Base-by-base conservation (phyloP, 176 grass and related monocot genomes). In the Poa annua region DNA sequence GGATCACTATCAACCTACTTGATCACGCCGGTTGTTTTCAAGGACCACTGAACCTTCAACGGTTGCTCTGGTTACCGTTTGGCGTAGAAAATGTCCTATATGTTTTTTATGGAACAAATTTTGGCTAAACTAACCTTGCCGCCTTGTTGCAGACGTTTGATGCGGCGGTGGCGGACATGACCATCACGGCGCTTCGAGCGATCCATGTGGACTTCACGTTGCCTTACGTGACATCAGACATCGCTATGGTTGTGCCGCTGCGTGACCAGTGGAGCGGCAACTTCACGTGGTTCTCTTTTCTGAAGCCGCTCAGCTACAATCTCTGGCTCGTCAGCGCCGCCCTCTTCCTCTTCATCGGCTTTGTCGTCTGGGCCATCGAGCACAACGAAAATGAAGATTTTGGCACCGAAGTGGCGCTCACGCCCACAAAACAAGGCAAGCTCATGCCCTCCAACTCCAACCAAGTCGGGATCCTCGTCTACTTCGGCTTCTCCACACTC, bases 321-420 rank as follows among this genome's bases (percentile, higher is more conserved):
- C 85, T 95, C 47, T 95, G 90, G 90, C 73, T 90, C 38, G 64
- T 71, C 54, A 90, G 82, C 72, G 71, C 59, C 25, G 39, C 34
- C 47, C 92, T 92, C 79, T 71, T 92, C 66, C 0, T 95, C 74
- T 91, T 97, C 75, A 94, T 81, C 3, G 95, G 92, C 4, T 69
- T 87, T 24, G 90, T 86, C 61, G 84, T 97, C 6, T 92, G 95
- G 95, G 59, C 34, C 67, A 14, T 97, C 5, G 95, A 97, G 86
- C 92, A 92, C 75, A 79, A 84, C 35, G 51, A 72, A 57, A 97
- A 97, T n/a, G 66, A 70, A 0, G 86, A 85, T 24, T 93, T 93
- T 56, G 71, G 83, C 0, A 88, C 85, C 12, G 59, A 62, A 62
- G 59, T 62, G 4, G 59, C 14, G 59, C 11, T 15, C 17, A 80